Base-by-base conservation (phyloP, 2,329 filamentous ascomycete species). In the Pseudocercospora pini-densiflorae region DNA sequence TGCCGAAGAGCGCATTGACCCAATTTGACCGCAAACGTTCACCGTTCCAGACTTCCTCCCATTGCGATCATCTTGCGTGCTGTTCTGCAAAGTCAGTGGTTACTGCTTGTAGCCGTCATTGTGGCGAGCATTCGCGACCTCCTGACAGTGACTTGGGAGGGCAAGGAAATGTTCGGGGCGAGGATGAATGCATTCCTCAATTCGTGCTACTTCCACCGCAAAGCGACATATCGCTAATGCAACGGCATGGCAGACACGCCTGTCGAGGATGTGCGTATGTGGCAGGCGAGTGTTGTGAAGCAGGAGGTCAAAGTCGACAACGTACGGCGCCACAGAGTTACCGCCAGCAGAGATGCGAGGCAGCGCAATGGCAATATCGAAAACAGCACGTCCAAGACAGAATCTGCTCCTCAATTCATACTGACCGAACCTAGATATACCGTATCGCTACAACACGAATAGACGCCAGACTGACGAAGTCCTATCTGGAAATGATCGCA, bases 331-430 rank as follows among this genome's bases (percentile, higher is more conserved):
- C 53, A 55, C 53, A 29, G 27, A 12, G 53, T 55, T 10, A 55
- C 53, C 12, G 53, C 53, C 33, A 31, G 53, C 23, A 31, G 53
- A 2, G 53, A 61, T 9, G 19, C 59, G 49, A 19, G 59, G 3
- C 59, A 61, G 59, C 40, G 23, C 43, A 61, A 61, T 49, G 43
- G 59, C 59, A 51, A 61, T 31, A 49, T 61, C n/a, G 21, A 29
- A 29, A 31, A 55, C 27, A 29, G 53, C 23, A 53, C 21, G 49
- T 53, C 49, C 19, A n/a, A 27, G 12, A 53, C 12, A 16, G 49
- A 24, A 14, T 21, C 23, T 21, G 23, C 49, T 16, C 24, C 8
- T 12, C 14, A 9, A 31, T 33, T 23, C 29, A 16, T n/a, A 31
- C 53, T 31, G 24, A 33, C 16, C 53, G 7, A 14, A 6, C 14